Conservation (phyloP, 345 rosid species). For the Melaleuca quinquenervia region DNA sequence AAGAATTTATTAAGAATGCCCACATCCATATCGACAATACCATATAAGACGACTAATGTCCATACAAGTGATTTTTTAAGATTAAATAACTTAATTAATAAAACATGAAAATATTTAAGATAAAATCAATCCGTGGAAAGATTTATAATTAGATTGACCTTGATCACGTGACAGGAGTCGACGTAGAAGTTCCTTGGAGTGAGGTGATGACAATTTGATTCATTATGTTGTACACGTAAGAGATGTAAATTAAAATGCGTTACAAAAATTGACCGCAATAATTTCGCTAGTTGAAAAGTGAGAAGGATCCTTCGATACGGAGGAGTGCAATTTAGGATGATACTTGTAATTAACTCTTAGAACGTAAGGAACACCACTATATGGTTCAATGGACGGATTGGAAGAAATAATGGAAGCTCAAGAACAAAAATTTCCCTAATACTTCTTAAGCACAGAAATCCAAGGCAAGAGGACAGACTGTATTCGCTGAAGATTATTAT, state of each 20-base stretch:
- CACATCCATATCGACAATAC: too few species aligned
- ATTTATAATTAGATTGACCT: too few species aligned
- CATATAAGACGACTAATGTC: too few species aligned
- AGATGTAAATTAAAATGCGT: not conserved
- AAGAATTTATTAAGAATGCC: too few species aligned
- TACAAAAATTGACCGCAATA: not conserved
- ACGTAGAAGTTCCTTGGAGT: not conserved
- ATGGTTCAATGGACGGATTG: not conserved
- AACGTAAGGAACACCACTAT: not conserved
- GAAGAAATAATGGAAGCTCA: not conserved
- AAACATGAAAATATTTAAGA: too few species aligned
- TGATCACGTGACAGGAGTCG: too few species aligned
- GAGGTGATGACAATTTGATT: not conserved
- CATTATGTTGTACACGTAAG: not conserved
- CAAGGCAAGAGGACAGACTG: not conserved
- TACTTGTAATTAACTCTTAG: not conserved
- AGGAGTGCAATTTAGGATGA: not conserved
- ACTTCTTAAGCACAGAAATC: not conserved
- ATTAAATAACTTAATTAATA: too few species aligned
- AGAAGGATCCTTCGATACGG: not conserved
- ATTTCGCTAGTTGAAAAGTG: fast-evolving
- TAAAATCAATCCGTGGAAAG: too few species aligned
- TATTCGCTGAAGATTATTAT: not conserved
- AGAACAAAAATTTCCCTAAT: not conserved
- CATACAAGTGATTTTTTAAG: too few species aligned